Base-by-base conservation (phyloP, 2,329 filamentous ascomycete genomes). In the Aspergillus fischeri region DNA sequence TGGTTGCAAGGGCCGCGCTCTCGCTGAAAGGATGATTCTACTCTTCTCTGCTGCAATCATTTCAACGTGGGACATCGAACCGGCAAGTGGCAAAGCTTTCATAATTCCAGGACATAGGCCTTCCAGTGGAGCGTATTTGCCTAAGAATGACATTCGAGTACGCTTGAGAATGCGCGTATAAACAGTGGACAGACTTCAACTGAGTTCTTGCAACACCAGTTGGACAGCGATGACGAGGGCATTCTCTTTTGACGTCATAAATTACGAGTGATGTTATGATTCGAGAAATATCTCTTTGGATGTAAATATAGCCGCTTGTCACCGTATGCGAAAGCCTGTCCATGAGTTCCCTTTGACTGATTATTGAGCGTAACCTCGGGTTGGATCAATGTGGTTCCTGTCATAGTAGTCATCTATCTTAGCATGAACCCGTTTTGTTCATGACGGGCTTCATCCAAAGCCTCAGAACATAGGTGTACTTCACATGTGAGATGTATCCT, bases 51-150 rank as follows among this genome's bases (percentile, higher is more conserved):
- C 82, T 17, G 77, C 78, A 1, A 76, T 86, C 24, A 65, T 86
- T 21, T 73, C 77, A 5, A 75, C 83, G 63, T 86, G 83, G 82
- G 80, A 86, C 47, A 78, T 86, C 56, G 72, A 80, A 54, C 75
- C 81, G 0, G 75, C 71, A 0, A 69, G 68, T 50, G 75, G 76
- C 17, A 72, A 71, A 6, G 72, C 70, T 0, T 84, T 83, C 78
- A 73, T 73, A 20, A 73, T 86, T 47, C 85, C 85, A 0, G 72
- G 70, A 44, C 76, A 78, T 65, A 75, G 67, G 63, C 77, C 75
- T 60, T 79, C 78, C 5, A 79, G 75, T 53, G 79, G 77, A 2
- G 76, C 83, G 14, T 81, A 78, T 63, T 73, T 77, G 56, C 84
- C 84, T 9, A 75, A 70, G 48, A 74, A 74, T 14, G 80, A 85